Conservation (phyloP, 2,329 filamentous ascomycete genomes). For the Aspergillus tubingensis region DNA sequence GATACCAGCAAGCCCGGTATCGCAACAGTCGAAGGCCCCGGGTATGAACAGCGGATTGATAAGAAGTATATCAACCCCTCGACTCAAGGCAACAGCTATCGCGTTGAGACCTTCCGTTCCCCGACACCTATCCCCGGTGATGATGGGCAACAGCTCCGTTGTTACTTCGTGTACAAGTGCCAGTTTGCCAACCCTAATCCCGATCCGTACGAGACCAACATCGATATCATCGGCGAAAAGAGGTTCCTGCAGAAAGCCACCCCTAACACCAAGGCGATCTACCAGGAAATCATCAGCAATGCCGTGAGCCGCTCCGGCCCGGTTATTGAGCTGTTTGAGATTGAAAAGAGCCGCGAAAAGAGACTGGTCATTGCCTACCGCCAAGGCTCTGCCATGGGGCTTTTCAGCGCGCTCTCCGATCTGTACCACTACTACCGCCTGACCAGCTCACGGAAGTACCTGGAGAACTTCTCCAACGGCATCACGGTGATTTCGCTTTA, state of each 20-base stretch:
- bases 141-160: constrained; percentile 81
- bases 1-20: constrained; percentile 92
- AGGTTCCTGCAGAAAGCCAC: constrained; percentile 96
- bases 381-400: constrained; percentile 82
- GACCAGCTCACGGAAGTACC: constrained; percentile 94
- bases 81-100: constrained; percentile 72
- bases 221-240: constrained; percentile 89
- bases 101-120: constrained; percentile 96
- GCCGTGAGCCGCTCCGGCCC: constrained; percentile 84
- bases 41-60: constrained; percentile 91
- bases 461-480: constrained; percentile 98
- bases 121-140: constrained; percentile 74
- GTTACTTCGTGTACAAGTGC: constrained; percentile 99
- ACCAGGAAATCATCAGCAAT: constrained; percentile 87
- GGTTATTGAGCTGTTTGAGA: constrained; percentile 97
- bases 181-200: constrained; percentile 79
- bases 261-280: constrained; percentile 91
- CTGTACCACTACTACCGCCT: constrained; percentile 98
- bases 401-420: constrained; percentile 94
- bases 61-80: constrained; percentile 89
- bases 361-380: constrained; percentile 93
- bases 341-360: constrained; percentile 89
- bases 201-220: constrained; percentile 73
- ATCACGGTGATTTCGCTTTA: constrained; percentile 97
- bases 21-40: constrained; percentile 74